Evolutionary conservation across 2,329 filamentous ascomycete species (phyloP).

Genomic region (Tolypocladium cylindrosporum): DNA sequence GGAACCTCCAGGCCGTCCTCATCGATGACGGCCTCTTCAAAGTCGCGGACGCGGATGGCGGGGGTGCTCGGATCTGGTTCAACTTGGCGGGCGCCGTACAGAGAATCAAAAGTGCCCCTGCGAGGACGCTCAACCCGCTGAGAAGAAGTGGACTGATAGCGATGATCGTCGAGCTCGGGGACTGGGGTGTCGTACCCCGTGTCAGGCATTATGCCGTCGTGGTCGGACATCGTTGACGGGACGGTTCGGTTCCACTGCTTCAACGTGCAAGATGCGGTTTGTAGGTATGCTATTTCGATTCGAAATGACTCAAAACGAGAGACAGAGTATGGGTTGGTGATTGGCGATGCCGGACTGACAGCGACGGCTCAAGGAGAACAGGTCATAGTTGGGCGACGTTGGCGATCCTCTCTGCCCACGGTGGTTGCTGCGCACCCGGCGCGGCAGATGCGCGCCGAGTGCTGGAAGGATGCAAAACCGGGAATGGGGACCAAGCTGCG

Average conservation of each 20-base stretch:
- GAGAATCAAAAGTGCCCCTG: slow-evolving; percentile 64
- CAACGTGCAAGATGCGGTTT: neutral
- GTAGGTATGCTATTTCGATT: neutral
- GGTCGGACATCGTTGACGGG: slow-evolving; percentile 51
- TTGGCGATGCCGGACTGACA: slow-evolving; percentile 1
- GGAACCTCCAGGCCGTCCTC: slow-evolving; percentile 58
- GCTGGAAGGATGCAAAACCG: slow-evolving; percentile 18
- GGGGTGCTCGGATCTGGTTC: slow-evolving; percentile 24
- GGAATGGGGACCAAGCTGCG: slow-evolving; percentile 3
- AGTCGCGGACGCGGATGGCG: slow-evolving; percentile 58
- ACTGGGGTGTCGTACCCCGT: slow-evolving; percentile 64
- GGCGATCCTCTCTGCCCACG: slow-evolving; percentile 5
- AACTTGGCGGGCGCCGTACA: slow-evolving; percentile 44
- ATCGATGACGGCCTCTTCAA: slow-evolving; percentile 68
- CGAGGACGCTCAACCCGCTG: slow-evolving; percentile 52
- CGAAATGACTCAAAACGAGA: too few relatives aligned
- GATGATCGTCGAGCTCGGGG: slow-evolving; percentile 81
- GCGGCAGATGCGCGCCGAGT: slow-evolving; percentile 27
- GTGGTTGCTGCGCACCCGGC: slow-evolving; percentile 17
- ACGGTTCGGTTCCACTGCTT: neutral
- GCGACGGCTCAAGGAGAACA: slow-evolving; percentile 14
- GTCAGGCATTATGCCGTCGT: slow-evolving; percentile 48
- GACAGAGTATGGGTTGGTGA: slow-evolving; percentile 4
- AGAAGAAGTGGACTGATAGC: slow-evolving; percentile 52
- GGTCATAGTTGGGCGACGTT: slow-evolving; percentile 17